phyloP scores from a whole-genome alignment of 768 basidiomycete species.

The Amanita exitialis region DNA sequence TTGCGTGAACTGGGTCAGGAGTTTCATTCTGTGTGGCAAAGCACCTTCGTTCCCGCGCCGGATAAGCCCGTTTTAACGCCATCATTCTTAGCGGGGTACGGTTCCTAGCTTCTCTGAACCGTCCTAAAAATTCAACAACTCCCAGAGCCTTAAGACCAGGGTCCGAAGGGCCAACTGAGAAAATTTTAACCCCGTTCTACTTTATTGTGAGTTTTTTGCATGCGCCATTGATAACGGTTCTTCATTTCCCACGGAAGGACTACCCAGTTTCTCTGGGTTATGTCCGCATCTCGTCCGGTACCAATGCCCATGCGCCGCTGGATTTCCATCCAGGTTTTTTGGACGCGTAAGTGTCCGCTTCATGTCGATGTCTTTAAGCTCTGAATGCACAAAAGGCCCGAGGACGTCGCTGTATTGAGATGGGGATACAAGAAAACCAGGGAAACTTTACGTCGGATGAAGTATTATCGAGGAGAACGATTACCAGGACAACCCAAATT shows the following conservation, averaged over 20 bases:
- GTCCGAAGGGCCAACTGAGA: conserved; percentile 12
- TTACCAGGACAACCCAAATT: conserved; percentile 25
- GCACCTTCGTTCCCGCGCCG: conserved; percentile 36
- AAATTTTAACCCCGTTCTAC: conserved; percentile 18
- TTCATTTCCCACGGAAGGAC: conserved; percentile 13
- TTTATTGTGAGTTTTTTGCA: conserved; percentile 10
- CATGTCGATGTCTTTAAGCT: background rate
- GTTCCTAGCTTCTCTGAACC: background rate
- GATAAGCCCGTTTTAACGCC: conserved; percentile 48
- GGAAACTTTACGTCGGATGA: conserved; percentile 47
- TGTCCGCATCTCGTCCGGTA: conserved; percentile 35
- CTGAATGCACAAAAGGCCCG: conserved; percentile 16
- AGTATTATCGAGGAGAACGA: conserved; percentile 29
- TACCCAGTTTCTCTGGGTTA: conserved; percentile 40
- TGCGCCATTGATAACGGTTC: background rate
- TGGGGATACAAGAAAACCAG: conserved; percentile 47
- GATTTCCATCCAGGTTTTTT: conserved; percentile 38
- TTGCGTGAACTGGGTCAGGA: conserved; percentile 37
- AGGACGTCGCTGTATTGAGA: conserved; percentile 34
- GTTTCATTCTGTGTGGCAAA: conserved; percentile 39
- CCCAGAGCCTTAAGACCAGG: conserved; percentile 12
- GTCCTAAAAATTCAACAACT: background rate
- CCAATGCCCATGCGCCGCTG: conserved; percentile 28
- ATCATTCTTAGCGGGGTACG: conserved; percentile 29
- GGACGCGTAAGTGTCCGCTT: conserved; percentile 24